Base-by-base conservation (phyloP, 2,329 filamentous ascomycete genomes). In the Phaeosphaeria sp. region DNA sequence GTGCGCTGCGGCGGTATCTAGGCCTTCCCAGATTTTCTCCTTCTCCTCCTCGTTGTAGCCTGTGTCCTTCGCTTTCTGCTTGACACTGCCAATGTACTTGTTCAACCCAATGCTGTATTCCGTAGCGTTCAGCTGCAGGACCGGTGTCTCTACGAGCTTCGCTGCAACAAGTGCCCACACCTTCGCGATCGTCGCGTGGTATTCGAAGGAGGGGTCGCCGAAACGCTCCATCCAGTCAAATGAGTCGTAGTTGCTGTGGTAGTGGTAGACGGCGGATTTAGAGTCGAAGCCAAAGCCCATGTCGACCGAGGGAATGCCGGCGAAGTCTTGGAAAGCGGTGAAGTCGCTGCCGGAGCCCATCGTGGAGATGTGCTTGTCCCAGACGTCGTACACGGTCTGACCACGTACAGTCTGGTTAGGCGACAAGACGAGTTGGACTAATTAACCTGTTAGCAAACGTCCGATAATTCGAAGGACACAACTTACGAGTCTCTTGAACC, bases 171-270 rank as follows among this genome's bases (percentile, higher is more conserved):
- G 67, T 2, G 73, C 75, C 73, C 80, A 81, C 25, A 83, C 61
- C 65, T 81, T 78, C 2, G 81, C 77, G 21, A 83, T 80, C 0
- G 81, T 76, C 21, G 77, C 77, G 66, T 89, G 87, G 66, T 89
- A 87, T 7, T 82, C 73, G 76, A 85, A 89, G 11, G 75, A 79
- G 0, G 81, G 79, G 64, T 96, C 92, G 3, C 91, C 91, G 64
- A 87, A 92, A 2, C 81, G 89, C 15, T 89, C 83, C 91, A 95
- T 95, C 92, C 92, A 96, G 68, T 89, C 81, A 72, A 91, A 93
- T 33, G 86, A 91, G 72, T 96, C 92, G 72, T 93, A 96, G 77
- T 95, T 95, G 60, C 86, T 86, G 74, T 96, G 91, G 70, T 95
- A 96, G 63, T 91, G 89, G 71, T 90, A 91, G 6, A 91, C 79